phyloP scores from a whole-genome alignment of 1,284 basidiomycete genomes.

The Ganoderma leucocontextum region DNA sequence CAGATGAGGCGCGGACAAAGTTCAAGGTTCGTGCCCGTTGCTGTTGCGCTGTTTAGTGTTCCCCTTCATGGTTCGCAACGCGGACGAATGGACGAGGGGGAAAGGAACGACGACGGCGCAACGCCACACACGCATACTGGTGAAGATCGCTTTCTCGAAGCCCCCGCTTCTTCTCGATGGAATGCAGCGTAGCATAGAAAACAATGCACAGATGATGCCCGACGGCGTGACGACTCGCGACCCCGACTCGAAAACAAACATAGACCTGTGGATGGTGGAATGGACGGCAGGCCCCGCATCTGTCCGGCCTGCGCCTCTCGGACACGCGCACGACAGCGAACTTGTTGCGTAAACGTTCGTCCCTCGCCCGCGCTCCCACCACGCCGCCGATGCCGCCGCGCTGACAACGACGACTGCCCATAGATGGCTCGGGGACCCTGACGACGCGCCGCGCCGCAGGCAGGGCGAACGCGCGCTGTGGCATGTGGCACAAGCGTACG shows the following conservation, averaged over 20 bases:
- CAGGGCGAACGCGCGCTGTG: neutral
- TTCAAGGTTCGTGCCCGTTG: neutral
- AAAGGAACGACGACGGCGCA: neutral
- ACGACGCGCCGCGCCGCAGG: constrained; percentile 9
- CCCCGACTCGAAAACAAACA: neutral
- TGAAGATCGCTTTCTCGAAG: neutral
- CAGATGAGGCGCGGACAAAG: constrained; percentile 7
- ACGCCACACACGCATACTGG: constrained; percentile 3
- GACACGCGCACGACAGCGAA: constrained; percentile 14
- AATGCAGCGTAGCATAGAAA: neutral
- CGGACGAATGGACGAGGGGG: constrained; percentile 4
- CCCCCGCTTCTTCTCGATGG: neutral
- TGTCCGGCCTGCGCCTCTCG: constrained; percentile 4
- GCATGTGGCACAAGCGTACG: neutral
- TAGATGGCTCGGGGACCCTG: constrained; percentile 18
- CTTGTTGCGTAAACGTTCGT: neutral
- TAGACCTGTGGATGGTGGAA: neutral
- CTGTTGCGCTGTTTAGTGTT: constrained; percentile 1
- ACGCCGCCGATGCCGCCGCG: constrained; percentile 6
- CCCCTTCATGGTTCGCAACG: neutral
- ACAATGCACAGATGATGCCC: constrained; percentile 4
- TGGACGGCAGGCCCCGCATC: neutral
- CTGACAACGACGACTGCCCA: neutral
- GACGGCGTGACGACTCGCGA: neutral
- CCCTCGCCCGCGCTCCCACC: constrained; percentile 13